These are phyloP conservation scores for Rhododendron mucronatum DNA, from an alignment of 148 eudicot genomes.

Conservation along the genomic window DNA sequence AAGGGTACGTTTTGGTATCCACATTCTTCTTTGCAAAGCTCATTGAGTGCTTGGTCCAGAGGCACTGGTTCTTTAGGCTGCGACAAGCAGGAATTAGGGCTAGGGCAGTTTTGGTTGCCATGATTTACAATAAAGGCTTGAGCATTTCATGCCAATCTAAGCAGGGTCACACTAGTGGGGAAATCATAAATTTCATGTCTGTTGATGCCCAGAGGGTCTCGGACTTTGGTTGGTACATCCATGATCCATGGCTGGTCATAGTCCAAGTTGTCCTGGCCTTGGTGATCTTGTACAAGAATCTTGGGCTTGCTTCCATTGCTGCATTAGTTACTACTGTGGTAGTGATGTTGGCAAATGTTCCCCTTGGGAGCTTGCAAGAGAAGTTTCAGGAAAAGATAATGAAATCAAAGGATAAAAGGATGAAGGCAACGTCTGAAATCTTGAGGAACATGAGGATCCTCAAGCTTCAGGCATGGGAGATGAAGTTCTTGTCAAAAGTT, in stretches of 20 bases:
- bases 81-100: conserved; percentile 39
- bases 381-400: conserved; percentile 37
- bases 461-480: conserved; percentile 58
- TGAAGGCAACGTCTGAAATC: no score
- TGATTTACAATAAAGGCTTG: conserved; percentile 46
- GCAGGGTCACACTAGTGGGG: conserved; percentile 51
- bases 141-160: conserved; percentile 46
- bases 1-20: conserved; percentile 36
- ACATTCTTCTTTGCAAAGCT: conserved; percentile 43
- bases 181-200: conserved; percentile 53
- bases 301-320: conserved; percentile 54
- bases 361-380: conserved; percentile 33
- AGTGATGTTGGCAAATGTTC: conserved; percentile 42
- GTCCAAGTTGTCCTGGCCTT: conserved; percentile 44
- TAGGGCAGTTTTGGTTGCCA: conserved; percentile 38
- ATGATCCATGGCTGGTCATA: conserved; percentile 49
- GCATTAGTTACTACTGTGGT: conserved; percentile 32
- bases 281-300: conserved; percentile 37
- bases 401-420: conserved; percentile 42
- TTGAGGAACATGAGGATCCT: conserved; percentile 30
- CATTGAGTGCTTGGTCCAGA: conserved; percentile 40
- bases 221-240: conserved; percentile 43
- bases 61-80: conserved; percentile 42
- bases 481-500: conserved; percentile 50
- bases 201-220: conserved; percentile 51